Base-by-base conservation (phyloP, 371 early-diverging fungal genomes). In the Haplosporangium sp. region DNA sequence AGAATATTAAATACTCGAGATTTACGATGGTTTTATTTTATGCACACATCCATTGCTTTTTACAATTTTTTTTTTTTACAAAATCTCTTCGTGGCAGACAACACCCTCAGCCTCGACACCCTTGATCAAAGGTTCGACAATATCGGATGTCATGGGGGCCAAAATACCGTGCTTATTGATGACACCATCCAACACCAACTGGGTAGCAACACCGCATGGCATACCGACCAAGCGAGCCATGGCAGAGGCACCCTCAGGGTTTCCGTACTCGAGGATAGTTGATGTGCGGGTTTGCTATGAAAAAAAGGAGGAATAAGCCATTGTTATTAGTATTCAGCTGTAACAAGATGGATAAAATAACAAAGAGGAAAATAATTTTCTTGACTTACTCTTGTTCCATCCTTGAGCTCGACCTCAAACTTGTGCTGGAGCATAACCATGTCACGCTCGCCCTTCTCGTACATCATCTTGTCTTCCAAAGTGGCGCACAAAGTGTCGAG, bases 221-320 rank as follows among this genome's bases (percentile, higher is more conserved):
- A 96, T 90, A 71, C 98, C 98, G 39, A 99, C 99, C n/a, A 98
- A 96, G 75, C 90, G 95, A 52, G 99, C 98, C 99, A 99, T 99
- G 52, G 98, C 97, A 56, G 94, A 89, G 34, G 77, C 67, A n/a
- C 95, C 96, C 67, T 88, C 86, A 13, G 96, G 95, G 60, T 93
- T 92, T 69, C 98, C 99, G 79, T 95, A 99, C 69, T 94, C 95
- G 65, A 98, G 85, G 65, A 98, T 83, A 27, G 98, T 97, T 2
- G 97, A 95, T 0, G 96, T 96, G 76, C 94, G 93, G 17, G 92
- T 93, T 88, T 96, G 93, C 77, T 52, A 61, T 45, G 7, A 40
- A 38, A 27, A 44, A 20, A 8, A 7, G 44, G 48, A 69, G n/a
- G 20, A 4, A 15, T 8, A 7, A 20, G 27, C 7, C 15, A 27